These are phyloP conservation scores for Boletus albobrunnescens DNA, from an alignment of 1,284 basidiomycete genomes.

Conservation along the genomic window DNA sequence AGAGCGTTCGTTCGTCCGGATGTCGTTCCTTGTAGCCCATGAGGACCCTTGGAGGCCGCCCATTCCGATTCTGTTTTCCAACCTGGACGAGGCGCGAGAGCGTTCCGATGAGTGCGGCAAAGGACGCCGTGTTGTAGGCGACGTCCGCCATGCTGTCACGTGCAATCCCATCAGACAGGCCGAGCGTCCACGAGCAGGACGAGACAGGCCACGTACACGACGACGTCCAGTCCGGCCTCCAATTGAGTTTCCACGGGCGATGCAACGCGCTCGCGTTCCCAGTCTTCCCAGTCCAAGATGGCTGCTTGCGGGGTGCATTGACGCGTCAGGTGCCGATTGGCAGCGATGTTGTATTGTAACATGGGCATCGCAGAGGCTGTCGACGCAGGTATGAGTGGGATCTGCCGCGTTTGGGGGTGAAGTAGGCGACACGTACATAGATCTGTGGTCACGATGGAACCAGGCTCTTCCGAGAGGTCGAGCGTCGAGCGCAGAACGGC, in stretches of 20 bases:
- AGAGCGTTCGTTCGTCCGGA: constrained; percentile 64
- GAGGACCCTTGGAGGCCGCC: constrained; percentile 47
- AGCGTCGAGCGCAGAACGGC: constrained; percentile 45
- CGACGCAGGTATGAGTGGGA: neutral
- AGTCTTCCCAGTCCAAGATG: constrained; percentile 74
- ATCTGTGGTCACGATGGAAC: constrained; percentile 65
- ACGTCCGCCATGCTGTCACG: constrained; percentile 78
- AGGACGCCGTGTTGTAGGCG: constrained; percentile 83
- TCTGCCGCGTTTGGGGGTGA: neutral
- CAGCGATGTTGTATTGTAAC: constrained; percentile 63
- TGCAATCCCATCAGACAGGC: neutral
- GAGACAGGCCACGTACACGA: constrained; percentile 45
- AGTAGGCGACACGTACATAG: constrained; percentile 48
- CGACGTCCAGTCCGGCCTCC: constrained; percentile 46
- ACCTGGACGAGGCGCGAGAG: constrained; percentile 44
- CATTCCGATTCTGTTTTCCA: constrained; percentile 9
- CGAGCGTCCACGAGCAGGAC: too few species aligned
- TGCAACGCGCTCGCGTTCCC: constrained; percentile 62
- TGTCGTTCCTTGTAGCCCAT: constrained; percentile 85
- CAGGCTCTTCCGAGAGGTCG: constrained; percentile 22
- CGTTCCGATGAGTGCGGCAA: constrained; percentile 62
- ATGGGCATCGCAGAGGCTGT: constrained; percentile 77
- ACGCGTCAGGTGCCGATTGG: constrained; percentile 43
- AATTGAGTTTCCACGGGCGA: constrained; percentile 40
- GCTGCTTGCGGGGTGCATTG: constrained; percentile 37